phyloP scores from a whole-genome alignment of 306 rosid genomes.

The Cucumis cinereus region DNA sequence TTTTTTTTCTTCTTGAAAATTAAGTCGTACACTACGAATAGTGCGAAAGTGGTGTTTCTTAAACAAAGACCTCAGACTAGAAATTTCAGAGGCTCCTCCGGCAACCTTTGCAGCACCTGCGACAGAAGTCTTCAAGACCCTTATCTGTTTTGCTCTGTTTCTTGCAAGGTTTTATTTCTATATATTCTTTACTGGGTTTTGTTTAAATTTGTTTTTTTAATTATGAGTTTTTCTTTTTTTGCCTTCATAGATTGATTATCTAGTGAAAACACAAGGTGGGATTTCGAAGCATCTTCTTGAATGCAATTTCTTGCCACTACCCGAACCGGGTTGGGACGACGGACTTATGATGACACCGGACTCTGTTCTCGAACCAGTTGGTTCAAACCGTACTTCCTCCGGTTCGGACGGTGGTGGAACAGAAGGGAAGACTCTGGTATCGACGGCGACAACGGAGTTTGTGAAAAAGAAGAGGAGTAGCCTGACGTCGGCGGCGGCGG shows the following conservation, averaged over 20 bases:
- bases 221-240: not conserved
- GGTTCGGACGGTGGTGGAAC: conserved; percentile 50
- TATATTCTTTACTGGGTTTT: too few species aligned
- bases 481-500: conserved; percentile 11
- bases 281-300: conserved; percentile 38
- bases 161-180: conserved; percentile 57
- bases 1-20: not conserved
- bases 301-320: conserved; percentile 55
- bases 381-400: conserved; percentile 53
- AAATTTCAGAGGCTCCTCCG: conserved; percentile 61
- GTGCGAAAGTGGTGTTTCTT: conserved; percentile 83
- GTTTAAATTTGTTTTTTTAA: not conserved
- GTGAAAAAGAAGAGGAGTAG: conserved; percentile 52
- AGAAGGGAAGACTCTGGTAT: conserved; percentile 36
- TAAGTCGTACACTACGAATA: conserved; percentile 76
- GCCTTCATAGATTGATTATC: conserved; percentile 36
- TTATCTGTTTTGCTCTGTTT: conserved; percentile 68
- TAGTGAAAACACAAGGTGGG: conserved; percentile 32
- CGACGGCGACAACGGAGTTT: conserved; percentile 67
- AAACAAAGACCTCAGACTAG: conserved; percentile 63
- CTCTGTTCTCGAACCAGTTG: conserved; percentile 56
- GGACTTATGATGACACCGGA: conserved; percentile 51
- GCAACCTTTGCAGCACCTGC: conserved; percentile 76
- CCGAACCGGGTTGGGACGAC: conserved; percentile 48
- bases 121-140: conserved; percentile 79